phyloP scores from a whole-genome alignment of 331 rosid species.

The Erythrophleum ivorense region DNA sequence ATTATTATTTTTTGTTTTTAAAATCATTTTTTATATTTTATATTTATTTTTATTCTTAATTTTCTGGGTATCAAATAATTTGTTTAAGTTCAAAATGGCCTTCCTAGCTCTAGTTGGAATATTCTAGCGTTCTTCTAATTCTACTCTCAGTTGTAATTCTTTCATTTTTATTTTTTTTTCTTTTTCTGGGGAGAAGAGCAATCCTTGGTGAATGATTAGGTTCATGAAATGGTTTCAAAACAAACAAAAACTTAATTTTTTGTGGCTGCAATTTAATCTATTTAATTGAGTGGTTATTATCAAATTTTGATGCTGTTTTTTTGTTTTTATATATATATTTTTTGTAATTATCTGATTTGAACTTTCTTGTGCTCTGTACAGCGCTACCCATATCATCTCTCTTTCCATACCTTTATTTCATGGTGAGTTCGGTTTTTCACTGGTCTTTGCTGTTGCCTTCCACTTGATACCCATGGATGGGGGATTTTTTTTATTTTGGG shows the following conservation, averaged over 20 bases:
- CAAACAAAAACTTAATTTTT: neutral
- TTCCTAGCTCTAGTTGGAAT: neutral
- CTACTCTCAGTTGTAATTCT: neutral
- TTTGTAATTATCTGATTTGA: neutral
- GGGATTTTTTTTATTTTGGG: neutral
- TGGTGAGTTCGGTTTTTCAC: constrained; percentile 57
- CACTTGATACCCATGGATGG: neutral
- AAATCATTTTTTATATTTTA: too few relatives aligned
- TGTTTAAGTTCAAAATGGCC: neutral
- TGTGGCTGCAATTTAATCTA: neutral
- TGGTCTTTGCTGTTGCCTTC: neutral
- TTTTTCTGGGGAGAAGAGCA: neutral
- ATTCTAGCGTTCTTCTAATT: neutral
- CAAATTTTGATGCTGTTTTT: neutral
- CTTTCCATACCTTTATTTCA: constrained; percentile 79
- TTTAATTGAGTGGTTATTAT: neutral
- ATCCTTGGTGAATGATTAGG: neutral
- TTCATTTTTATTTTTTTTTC: neutral
- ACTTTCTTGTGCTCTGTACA: constrained; percentile 45
- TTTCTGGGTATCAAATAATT: neutral
- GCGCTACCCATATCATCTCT: constrained; percentile 71
- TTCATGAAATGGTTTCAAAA: neutral
- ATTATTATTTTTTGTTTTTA: too few relatives aligned
- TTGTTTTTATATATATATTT: neutral
- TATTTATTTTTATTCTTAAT: too few relatives aligned